A percentile compares a stretch with the other conserved stretches of the same genome.
These are phyloP conservation scores for Farysia itapuensis DNA, from an alignment of 1,284 basidiomycete genomes.

Conservation along the genomic window DNA sequence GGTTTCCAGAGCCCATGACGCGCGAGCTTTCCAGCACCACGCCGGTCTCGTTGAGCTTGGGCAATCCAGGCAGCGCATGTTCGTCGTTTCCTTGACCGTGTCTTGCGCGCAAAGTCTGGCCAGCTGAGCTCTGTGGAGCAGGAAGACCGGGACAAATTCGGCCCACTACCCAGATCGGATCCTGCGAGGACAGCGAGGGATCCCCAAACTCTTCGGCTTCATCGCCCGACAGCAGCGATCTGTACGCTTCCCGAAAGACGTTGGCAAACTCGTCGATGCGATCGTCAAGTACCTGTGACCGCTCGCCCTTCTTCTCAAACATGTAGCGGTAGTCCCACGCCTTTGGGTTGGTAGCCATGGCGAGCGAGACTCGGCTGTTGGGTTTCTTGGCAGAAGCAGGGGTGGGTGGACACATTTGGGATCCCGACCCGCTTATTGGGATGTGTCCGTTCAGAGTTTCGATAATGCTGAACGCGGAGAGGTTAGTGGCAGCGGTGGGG, in stretches of 20 bases:
- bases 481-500: background rate
- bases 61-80: constrained; percentile 10
- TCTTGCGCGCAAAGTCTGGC: constrained; percentile 5
- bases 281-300: constrained; percentile 47
- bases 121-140: constrained; percentile 7
- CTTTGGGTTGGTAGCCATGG: constrained; percentile 50
- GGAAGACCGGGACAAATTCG: constrained; percentile 37
- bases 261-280: constrained; percentile 46
- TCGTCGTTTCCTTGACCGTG: background rate
- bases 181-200: constrained; percentile 43
- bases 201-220: constrained; percentile 44
- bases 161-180: constrained; percentile 52
- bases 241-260: constrained; percentile 40
- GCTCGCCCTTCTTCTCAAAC: constrained; percentile 56
- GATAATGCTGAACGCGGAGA: constrained; percentile 11
- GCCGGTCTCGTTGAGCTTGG: constrained; percentile 26
- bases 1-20: constrained; percentile 49
- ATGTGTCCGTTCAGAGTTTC: constrained; percentile 48
- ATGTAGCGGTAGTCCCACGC: constrained; percentile 58
- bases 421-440: constrained; percentile 15
- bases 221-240: too few relatives aligned
- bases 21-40: constrained; percentile 45
- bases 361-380: constrained; percentile 40
- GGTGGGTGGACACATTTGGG: constrained; percentile 7
- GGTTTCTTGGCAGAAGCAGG: constrained; percentile 7